These are phyloP conservation scores for Xylaria sp. DNA, from an alignment of 2,329 filamentous ascomycete genomes.

Conservation along the genomic window DNA sequence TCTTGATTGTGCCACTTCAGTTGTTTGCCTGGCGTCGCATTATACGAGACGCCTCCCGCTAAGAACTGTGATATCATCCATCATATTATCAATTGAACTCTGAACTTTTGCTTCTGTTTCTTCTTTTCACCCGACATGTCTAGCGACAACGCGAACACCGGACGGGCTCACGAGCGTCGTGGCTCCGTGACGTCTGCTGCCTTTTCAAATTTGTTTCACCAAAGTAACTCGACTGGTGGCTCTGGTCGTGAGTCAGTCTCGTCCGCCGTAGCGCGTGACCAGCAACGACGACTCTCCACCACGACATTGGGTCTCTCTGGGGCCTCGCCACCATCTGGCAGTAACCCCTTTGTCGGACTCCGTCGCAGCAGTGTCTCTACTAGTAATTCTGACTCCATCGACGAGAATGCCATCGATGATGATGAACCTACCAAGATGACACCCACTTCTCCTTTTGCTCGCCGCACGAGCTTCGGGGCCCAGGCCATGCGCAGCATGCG, in stretches of 20 bases:
- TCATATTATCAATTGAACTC: not conserved
- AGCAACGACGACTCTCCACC: conserved; percentile 67
- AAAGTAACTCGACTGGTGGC: conserved; percentile 45
- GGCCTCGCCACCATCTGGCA: conserved; percentile 53
- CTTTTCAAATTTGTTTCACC: conserved; percentile 54
- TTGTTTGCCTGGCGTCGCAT: not conserved
- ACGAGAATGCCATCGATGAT: conserved; percentile 70
- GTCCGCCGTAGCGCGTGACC: conserved; percentile 32
- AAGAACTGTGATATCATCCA: not conserved
- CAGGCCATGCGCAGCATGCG: conserved; percentile 70
- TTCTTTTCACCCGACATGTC: conserved; percentile 26
- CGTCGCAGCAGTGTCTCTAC: conserved; percentile 67
- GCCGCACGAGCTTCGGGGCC: conserved; percentile 85
- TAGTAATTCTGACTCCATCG: conserved; percentile 56
- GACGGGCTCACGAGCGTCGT: conserved; percentile 39
- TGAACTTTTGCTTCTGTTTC: conserved; percentile 3
- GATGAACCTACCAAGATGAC: conserved; percentile 55
- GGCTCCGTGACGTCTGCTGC: conserved; percentile 54
- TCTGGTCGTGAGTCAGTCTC: conserved; percentile 24
- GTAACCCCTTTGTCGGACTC: conserved; percentile 43
- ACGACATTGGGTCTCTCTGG: conserved; percentile 70
- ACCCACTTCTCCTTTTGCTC: conserved; percentile 68
- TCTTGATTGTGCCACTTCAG: conserved; percentile 3
- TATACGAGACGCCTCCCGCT: not conserved
- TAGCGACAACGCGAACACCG: conserved; percentile 27